phyloP scores from a whole-genome alignment of 2,329 filamentous ascomycete species.

The Penicillium hesseltinei region DNA sequence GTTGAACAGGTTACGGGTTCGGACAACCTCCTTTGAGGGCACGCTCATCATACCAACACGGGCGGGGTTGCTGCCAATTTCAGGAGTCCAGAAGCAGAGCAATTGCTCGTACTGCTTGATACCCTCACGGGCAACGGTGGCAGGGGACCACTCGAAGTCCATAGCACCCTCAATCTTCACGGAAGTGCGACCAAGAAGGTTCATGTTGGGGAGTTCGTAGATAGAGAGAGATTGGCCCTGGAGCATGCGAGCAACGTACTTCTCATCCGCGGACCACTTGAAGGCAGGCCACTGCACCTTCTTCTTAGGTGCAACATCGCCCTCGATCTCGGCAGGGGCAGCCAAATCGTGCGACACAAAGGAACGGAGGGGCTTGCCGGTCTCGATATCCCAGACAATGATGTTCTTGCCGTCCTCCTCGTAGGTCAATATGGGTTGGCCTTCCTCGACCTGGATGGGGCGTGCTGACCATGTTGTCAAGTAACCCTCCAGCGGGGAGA shows the following conservation, averaged over 20 bases:
- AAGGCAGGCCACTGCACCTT: slow-evolving; percentile 98
- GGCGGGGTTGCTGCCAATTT: slow-evolving; percentile 95
- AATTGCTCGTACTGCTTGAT: slow-evolving; percentile 93
- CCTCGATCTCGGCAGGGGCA: slow-evolving; percentile 56
- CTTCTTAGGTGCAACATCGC: slow-evolving; percentile 70
- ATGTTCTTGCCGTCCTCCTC: slow-evolving; percentile 99
- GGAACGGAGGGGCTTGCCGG: slow-evolving; percentile 83
- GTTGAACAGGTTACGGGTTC: slow-evolving; percentile 95
- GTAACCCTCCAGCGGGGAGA: slow-evolving; percentile 90
- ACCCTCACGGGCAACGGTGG: slow-evolving; percentile 75
- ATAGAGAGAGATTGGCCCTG: slow-evolving; percentile 86
- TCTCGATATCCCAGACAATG: slow-evolving; percentile 95
- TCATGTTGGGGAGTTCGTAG: slow-evolving; percentile 87
- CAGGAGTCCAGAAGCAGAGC: slow-evolving; percentile 97
- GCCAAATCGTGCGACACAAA: slow-evolving; percentile 82
- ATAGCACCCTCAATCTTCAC: slow-evolving; percentile 96
- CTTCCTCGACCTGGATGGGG: slow-evolving; percentile 87
- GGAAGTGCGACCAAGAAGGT: slow-evolving; percentile 81
- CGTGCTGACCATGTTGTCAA: slow-evolving; percentile 95
- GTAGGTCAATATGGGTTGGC: slow-evolving; percentile 75
- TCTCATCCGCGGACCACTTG: slow-evolving; percentile 98
- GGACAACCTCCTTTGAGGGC: slow-evolving; percentile 88
- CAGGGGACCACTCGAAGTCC: slow-evolving; percentile 97
- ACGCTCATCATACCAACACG: slow-evolving; percentile 96
- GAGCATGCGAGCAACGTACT: slow-evolving; percentile 90